Evolutionary conservation across 2,329 filamentous ascomycete genomes (phyloP).

Genomic region (Blastomyces parvus): DNA sequence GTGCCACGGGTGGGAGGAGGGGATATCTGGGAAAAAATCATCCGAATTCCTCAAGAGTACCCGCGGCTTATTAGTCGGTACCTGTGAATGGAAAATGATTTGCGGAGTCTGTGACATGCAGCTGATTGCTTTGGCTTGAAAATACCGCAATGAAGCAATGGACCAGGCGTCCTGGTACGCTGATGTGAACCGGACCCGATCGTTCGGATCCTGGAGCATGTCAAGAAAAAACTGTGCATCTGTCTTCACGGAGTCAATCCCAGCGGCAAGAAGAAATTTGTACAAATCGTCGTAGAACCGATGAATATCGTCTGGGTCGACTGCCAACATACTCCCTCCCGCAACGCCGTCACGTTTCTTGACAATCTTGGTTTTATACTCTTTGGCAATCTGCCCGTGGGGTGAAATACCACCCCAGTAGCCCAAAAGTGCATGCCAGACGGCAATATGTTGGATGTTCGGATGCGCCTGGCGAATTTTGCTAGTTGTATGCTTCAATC

Average conservation of each 20-base stretch:
- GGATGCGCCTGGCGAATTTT: constrained; percentile 61
- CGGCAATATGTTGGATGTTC: constrained; percentile 71
- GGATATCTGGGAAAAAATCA: constrained; percentile 78
- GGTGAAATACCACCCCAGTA: constrained; percentile 89
- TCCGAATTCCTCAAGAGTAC: constrained; percentile 77
- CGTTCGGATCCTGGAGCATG: constrained; percentile 56
- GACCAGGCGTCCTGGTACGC: constrained; percentile 82
- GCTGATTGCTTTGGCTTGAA: constrained; percentile 68
- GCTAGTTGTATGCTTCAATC: constrained; percentile 61
- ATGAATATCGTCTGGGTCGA: constrained; percentile 63
- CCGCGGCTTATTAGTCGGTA: constrained; percentile 64
- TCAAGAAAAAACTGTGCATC: constrained; percentile 90
- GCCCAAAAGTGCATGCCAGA: constrained; percentile 83
- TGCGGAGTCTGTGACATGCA: constrained; percentile 93
- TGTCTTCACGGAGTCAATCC: constrained; percentile 82
- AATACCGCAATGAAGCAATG: constrained; percentile 65
- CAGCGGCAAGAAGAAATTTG: constrained; percentile 60
- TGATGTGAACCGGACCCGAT: constrained; percentile 61
- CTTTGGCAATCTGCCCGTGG: constrained; percentile 60
- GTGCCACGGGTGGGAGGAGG: constrained; percentile 83
- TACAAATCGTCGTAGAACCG: constrained; percentile 91
- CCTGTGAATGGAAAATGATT: constrained; percentile 72
- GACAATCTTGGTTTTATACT: constrained; percentile 63
- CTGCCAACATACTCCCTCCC: constrained; percentile 59
- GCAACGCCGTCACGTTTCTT: constrained; percentile 45